Conservation (phyloP, 345 rosid species). For the Cochlearia excelsa region DNA sequence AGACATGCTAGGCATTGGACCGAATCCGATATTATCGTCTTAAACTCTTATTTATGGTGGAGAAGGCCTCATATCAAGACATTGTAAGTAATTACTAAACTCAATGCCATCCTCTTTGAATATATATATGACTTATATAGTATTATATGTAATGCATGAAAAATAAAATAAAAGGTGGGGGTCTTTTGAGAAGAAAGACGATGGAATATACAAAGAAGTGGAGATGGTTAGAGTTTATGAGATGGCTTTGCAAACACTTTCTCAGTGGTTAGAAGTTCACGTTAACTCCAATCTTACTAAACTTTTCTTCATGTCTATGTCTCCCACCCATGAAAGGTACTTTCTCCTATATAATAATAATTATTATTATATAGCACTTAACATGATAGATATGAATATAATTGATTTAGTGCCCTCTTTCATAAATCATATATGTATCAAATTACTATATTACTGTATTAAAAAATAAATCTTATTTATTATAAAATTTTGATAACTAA, state of each 20-base stretch:
- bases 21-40: slow-evolving; percentile 61
- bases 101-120: background rate
- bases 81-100: slow-evolving; percentile 47
- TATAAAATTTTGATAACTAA: too few species aligned
- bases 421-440: too few species aligned
- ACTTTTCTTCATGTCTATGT: slow-evolving; percentile 76
- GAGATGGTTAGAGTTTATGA: slow-evolving; percentile 69
- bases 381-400: too few species aligned
- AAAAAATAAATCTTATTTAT: too few species aligned
- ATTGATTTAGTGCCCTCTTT: too few species aligned
- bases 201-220: slow-evolving; percentile 65
- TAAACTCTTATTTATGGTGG: slow-evolving; percentile 96
- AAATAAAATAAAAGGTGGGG: slow-evolving; percentile 54
- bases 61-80: slow-evolving; percentile 63
- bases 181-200: slow-evolving; percentile 51
- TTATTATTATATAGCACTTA: too few species aligned
- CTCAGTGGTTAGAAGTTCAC: slow-evolving; percentile 77
- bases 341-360: background rate
- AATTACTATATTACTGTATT: too few species aligned
- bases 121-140: too few species aligned
- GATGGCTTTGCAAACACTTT: slow-evolving; percentile 78
- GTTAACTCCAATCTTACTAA: slow-evolving; percentile 60
- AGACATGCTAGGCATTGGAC: slow-evolving; percentile 87
- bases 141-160: background rate
- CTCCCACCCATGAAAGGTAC: slow-evolving; percentile 88